A percentile compares a stretch with the other conserved stretches of the same genome.
Conservation (phyloP, 2,329 filamentous ascomycete genomes). For the Myriosclerotinia scirpicola region DNA sequence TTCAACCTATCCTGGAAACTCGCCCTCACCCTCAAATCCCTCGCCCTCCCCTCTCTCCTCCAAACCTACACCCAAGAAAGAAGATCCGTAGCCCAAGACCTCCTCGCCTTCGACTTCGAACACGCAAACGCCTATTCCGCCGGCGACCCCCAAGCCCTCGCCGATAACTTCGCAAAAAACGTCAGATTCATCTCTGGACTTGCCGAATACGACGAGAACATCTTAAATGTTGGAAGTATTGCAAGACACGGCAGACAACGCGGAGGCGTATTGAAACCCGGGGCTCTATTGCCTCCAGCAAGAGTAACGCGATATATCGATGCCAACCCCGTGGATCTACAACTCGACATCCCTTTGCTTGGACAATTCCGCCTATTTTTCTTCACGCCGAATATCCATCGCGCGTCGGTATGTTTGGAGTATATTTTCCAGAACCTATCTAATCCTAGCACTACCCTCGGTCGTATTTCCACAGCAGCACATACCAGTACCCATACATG, state of each 20-base stretch:
- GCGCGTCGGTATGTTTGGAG: slow-evolving; percentile 57
- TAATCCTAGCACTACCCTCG: slow-evolving; percentile 54
- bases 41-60: slow-evolving; percentile 55
- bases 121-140: slow-evolving; percentile 59
- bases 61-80: slow-evolving; percentile 63
- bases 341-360: slow-evolving; percentile 75
- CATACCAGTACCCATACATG: slow-evolving; percentile 49
- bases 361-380: slow-evolving; percentile 77
- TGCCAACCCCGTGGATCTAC: slow-evolving; percentile 74
- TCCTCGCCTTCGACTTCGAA: slow-evolving; percentile 63
- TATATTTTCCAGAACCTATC: slow-evolving; percentile 57
- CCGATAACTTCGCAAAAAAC: slow-evolving; percentile 68
- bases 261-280: slow-evolving; percentile 46
- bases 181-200: slow-evolving; percentile 73
- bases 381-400: slow-evolving; percentile 61
- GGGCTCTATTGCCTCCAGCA: slow-evolving; percentile 55
- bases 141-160: slow-evolving; percentile 62
- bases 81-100: slow-evolving; percentile 60
- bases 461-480: slow-evolving; percentile 58
- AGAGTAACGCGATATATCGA: slow-evolving; percentile 74
- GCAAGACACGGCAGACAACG: slow-evolving; percentile 40
- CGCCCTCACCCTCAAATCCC: slow-evolving; percentile 49
- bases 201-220: slow-evolving; percentile 63
- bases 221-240: slow-evolving; percentile 56
- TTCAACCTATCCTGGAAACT: slow-evolving; percentile 64